phyloP scores from a whole-genome alignment of 495 filamentous ascomycete species.

The Aspergillus egyptiacus region DNA sequence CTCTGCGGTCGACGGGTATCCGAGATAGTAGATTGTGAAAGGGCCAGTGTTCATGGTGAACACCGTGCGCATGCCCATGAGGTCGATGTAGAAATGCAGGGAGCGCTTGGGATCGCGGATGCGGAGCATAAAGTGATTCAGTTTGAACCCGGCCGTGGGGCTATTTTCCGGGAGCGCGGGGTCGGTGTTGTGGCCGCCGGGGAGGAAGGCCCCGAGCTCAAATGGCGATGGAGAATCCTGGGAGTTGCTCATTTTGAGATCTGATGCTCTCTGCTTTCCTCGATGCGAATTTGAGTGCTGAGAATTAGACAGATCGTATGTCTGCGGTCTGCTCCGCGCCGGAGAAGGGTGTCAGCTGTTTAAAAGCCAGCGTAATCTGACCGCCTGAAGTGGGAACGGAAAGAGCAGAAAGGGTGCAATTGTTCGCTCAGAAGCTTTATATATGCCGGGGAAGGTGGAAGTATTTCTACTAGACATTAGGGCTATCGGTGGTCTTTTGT shows the following conservation, averaged over 20 bases:
- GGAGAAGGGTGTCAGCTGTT: neutral
- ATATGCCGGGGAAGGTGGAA: neutral
- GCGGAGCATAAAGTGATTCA: constrained; percentile 43
- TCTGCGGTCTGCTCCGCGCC: neutral
- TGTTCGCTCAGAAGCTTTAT: neutral
- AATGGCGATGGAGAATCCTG: constrained; percentile 3
- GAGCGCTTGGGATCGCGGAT: constrained; percentile 34
- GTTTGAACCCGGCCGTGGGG: constrained; percentile 35
- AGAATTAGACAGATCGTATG: neutral
- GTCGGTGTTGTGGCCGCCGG: constrained; percentile 25
- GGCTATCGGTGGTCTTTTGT: neutral
- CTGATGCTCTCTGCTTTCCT: neutral
- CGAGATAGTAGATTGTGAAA: constrained; percentile 42
- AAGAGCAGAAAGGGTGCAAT: neutral
- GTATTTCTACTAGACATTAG: constrained; percentile 4
- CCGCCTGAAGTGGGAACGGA: neutral
- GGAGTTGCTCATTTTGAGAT: neutral
- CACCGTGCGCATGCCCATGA: constrained; percentile 44
- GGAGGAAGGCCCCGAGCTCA: constrained; percentile 26
- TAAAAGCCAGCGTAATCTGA: neutral
- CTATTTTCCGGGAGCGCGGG: constrained; percentile 24
- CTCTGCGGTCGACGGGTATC: constrained; percentile 26
- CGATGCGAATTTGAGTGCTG: neutral
- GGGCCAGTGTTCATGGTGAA: constrained; percentile 43
- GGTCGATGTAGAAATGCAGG: constrained; percentile 41